These are phyloP conservation scores for Colletotrichum musae DNA, from an alignment of 2,329 filamentous ascomycete genomes.

Conservation along the genomic window DNA sequence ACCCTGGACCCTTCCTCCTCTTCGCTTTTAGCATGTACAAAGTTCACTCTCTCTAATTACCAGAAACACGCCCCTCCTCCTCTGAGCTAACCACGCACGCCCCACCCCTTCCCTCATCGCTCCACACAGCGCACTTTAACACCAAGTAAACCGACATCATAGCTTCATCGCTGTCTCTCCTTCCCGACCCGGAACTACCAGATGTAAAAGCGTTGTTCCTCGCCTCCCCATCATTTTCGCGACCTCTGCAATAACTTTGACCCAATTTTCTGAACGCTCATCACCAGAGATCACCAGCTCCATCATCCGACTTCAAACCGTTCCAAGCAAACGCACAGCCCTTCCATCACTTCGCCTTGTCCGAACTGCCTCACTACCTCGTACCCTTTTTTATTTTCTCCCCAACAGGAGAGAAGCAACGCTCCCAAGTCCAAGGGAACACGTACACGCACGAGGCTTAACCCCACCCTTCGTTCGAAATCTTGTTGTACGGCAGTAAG, in stretches of 20 bases:
- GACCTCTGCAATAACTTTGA: constrained; percentile 27
- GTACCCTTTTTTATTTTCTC: not conserved
- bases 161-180: constrained; percentile 43
- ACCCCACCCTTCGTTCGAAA: constrained; percentile 10
- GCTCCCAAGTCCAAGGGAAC: constrained; percentile 11
- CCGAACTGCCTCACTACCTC: constrained; percentile 21
- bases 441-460: not conserved
- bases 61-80: constrained; percentile 2
- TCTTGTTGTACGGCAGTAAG: not conserved
- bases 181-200: constrained; percentile 40
- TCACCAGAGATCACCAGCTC: constrained; percentile 41
- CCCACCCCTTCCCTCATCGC: constrained; percentile 30
- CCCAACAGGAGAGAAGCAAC: constrained; percentile 7
- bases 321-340: constrained; percentile 34
- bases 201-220: constrained; percentile 44
- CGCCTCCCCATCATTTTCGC: constrained; percentile 38
- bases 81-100: not conserved
- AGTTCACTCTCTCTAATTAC: constrained; percentile 1
- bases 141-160: constrained; percentile 43
- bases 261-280: constrained; percentile 40
- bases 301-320: constrained; percentile 39
- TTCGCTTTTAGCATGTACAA: constrained; percentile 18
- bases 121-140: constrained; percentile 41
- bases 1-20: constrained; percentile 37
- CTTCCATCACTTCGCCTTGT: constrained; percentile 30